Evolutionary conservation across 2,329 filamentous ascomycete genomes (phyloP), one percentile per base, ranked within the genome.

Genomic region (Pseudocercospora fuligena): DNA sequence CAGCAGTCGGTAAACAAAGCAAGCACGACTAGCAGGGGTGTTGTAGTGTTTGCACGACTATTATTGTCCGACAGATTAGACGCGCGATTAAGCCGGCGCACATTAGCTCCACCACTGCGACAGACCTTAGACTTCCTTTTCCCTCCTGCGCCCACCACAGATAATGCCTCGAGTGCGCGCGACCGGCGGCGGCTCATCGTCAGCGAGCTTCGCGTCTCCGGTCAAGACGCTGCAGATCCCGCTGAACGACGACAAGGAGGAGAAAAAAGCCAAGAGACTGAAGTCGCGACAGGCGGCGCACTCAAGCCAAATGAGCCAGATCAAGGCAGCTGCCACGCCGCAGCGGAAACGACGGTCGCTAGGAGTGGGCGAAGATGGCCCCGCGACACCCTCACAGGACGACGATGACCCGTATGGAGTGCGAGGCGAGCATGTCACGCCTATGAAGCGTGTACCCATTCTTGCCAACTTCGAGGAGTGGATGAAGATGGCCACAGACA

Each of bases 401-500:
- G 84, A 88, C 66, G 83, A 89, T 69, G 60, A 69, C 25, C 58
- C 60, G 74, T 81, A 79, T 43, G 76, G 78, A 66, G 90, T 92
- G 54, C 88, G 88, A 66, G 91, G 92, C 33, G 88, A 85, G 69
- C 92, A 91, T 43, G 91, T 97, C 62, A 97, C 95, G 66, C 95
- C 94, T 62, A 94, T 97, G 90, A 97, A 97, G 85, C 91, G 94
- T 68, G 92, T 97, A 29, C 95, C 95, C 0, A 91, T 99, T 73
- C 84, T 99, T 63, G 95, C 95, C 76, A 99, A 99, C 81, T 99
- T 98, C 75, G 95, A 99, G 79, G 95, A 99, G 79, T 98, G 94
- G 95, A 98, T 99, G 93, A 99, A 98, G 85, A 97, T 99, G 93
- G 95, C 95, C 1, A 98, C 95, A 16, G 95, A 99, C 83, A 99